Base-by-base conservation (phyloP, 345 rosid genomes). In the Ceriops decandra region DNA sequence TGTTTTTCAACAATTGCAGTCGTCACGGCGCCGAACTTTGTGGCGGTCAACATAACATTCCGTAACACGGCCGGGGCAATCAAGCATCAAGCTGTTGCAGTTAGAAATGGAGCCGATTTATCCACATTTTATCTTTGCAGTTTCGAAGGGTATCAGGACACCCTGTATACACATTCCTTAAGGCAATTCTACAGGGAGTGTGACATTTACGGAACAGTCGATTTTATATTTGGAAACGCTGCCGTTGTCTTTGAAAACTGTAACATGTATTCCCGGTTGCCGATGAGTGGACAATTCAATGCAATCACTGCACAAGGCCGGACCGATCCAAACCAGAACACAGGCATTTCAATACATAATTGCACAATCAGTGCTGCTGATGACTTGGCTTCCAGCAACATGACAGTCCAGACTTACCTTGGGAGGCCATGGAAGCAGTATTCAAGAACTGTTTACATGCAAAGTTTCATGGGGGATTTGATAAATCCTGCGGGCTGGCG, bases 361-460 rank as follows among this genome's bases (percentile, higher is more conserved):
- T 91, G 93, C 70, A 82, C 64, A 8, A 80, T 93, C 22, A 78
- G 7, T 68, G 84, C 96, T 0, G 87, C 98, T 1, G 79, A 67
- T 61, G 97, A 93, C 71, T 64, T 91, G 68, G 87, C 85, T 47
- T 73, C 89, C 9, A 77, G 82, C 68, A 84, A 63, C 35, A 26
- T 35, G 0, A 74, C 80, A 2, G 84, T 89, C 19, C 38, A 71
- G 35, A 90, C 96, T 5, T 93, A 83, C 71, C 68, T 93, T 15
- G 98, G 96, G 31, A 71, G 98, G 74, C 98, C 96, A 4, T 93
- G 98, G 98, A 93, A 91, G 76, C 80, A 87, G 67, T 91, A 89
- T 67, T 90, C 98, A 5, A 81, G 89, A 20, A 83, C 97, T 0
- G 87, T 93, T 31, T 79, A 73, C 60, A 82, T 90, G 92, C 80